Base-by-base conservation (phyloP, 73 alveolate species). In the Tetrahymena borealis region DNA sequence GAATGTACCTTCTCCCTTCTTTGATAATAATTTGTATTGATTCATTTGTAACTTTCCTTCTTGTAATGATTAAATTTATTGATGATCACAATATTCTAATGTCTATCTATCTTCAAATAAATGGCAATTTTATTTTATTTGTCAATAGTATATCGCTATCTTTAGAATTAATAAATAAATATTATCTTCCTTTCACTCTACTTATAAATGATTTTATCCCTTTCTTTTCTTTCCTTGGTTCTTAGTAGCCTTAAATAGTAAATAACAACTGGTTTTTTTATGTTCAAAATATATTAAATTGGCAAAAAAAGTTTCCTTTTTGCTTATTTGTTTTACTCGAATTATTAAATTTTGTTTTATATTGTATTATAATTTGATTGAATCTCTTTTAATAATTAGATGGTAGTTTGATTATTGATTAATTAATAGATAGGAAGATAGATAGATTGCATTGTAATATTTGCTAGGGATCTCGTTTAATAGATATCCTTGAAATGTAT, bases 1-100 rank as follows among this genome's bases (percentile, higher is more conserved):
- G 91, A 98, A 98, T 60, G 99, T 98, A 33, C 99, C 99, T 95
- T 98, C 99, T 79, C 99, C 99, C 90, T 96, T 91, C 94, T 97
- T 97, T 36, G 96, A 93, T n/a, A 97, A 94, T 31, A 97, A 41
- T 39, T 97, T 93, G 91, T 97, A 97, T 90, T 97, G 28, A 35
- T 60, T 60, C 85, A 60, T 60, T n/a, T 60, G 38, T 6, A 24
- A 60, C 28, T 12, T n/a, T 43, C 28, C 28, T 60, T 60, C 28
- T 24, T 24, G 28, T 60, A 60, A 24, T 60, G n/a, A n/a, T n/a
- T n/a, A n/a, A n/a, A 0, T 60, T 60, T 60, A 20, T 13, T 60
- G 85, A 5, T 60, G n/a, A 20, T 43, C 8, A n/a, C 79, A n/a
- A 13, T n/a, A 43, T 60, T 4, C 2, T 60, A 60, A 60, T 60